A percentile compares a stretch with the other conserved stretches of the same genome.
These are phyloP conservation scores for Gossypium davidsonii DNA, from an alignment of 441 rosid species.

Conservation along the genomic window DNA sequence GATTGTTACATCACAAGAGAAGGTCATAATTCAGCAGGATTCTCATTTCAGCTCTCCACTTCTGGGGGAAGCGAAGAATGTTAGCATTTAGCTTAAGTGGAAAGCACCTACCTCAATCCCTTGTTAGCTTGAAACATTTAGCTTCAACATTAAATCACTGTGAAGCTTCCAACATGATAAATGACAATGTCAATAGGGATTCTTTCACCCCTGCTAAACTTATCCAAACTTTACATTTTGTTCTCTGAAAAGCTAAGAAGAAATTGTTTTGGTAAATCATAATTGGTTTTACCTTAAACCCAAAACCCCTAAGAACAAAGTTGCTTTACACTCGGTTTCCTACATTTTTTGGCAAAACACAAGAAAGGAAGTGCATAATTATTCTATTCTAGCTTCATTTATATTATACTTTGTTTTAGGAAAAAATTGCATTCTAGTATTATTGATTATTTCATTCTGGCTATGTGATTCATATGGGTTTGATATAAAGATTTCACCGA, in stretches of 20 bases:
- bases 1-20: background rate
- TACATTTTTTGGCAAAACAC: background rate
- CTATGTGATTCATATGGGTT: background rate
- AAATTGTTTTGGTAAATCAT: background rate
- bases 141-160: background rate
- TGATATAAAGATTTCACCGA: background rate
- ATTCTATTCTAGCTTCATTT: background rate
- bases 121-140: background rate
- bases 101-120: background rate
- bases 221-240: background rate
- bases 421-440: background rate
- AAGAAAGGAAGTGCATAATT: background rate
- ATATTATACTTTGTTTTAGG: background rate
- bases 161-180: background rate
- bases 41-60: background rate
- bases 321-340: background rate
- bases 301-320: background rate
- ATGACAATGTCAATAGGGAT: background rate
- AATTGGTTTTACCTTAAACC: background rate
- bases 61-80: background rate
- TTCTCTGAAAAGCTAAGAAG: background rate
- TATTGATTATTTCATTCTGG: background rate
- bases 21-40: background rate
- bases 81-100: background rate
- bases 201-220: background rate